Conservation (phyloP, 108 stramenopile genomes). For the Nannochloropsis gaditana region DNA sequence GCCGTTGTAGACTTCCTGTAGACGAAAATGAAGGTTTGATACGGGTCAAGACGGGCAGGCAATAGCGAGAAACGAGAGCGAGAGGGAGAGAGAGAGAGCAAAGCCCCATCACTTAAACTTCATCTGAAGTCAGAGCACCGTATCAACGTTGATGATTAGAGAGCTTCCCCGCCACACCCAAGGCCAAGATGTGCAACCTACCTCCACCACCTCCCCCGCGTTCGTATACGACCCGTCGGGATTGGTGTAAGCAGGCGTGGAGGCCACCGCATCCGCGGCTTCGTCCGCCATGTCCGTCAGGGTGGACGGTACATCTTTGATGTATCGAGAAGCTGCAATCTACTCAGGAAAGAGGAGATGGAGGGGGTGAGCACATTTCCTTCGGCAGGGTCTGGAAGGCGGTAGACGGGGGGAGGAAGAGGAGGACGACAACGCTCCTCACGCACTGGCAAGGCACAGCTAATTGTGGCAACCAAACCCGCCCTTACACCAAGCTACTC, state of each 20-base stretch:
- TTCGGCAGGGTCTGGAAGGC: too few species aligned
- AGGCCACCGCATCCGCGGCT: neutral
- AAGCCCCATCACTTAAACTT: too few species aligned
- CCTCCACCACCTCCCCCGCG: neutral
- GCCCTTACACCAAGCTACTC: too few species aligned
- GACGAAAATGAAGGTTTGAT: neutral
- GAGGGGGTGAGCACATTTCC: neutral
- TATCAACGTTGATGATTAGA: too few species aligned
- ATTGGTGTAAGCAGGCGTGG: neutral
- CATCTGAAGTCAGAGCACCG: too few species aligned
- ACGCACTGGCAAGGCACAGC: too few species aligned
- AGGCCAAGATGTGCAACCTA: neutral
- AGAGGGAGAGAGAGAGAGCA: too few species aligned
- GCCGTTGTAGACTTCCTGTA: conserved; percentile 2
- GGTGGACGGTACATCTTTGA: neutral
- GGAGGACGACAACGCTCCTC: too few species aligned
- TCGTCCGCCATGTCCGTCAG: neutral
- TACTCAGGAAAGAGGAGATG: neutral
- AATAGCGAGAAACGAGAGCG: neutral
- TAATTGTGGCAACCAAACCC: too few species aligned
- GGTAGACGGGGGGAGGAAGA: too few species aligned
- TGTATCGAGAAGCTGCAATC: conserved; percentile 14
- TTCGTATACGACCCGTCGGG: neutral
- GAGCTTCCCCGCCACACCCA: too few species aligned
- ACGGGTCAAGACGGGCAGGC: neutral